These are phyloP conservation scores for Metschnikowia borealis DNA, from an alignment of 805 yeast species.

Conservation along the genomic window DNA sequence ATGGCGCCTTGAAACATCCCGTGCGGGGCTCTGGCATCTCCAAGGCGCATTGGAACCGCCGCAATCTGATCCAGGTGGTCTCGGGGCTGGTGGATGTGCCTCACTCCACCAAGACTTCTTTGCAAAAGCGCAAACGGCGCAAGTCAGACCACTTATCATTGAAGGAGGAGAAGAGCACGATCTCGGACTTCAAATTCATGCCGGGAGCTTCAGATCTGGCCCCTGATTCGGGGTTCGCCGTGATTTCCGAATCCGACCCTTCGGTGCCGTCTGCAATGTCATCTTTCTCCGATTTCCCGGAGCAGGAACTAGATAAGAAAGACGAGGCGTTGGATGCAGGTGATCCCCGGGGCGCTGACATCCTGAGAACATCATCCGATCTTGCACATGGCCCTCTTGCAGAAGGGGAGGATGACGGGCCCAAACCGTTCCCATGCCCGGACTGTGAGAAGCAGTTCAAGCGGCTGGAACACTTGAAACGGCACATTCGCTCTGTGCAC, in stretches of 20 bases:
- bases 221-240: constrained; percentile 2
- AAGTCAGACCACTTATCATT: constrained; percentile 5
- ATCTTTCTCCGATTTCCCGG: background rate
- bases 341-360: background rate
- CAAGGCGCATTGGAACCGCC: constrained; percentile 20
- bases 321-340: background rate
- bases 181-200: background rate
- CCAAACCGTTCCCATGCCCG: constrained; percentile 35
- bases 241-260: background rate
- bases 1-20: constrained; percentile 13
- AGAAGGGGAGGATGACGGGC: constrained; percentile 13
- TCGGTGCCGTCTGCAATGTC: background rate
- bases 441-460: constrained; percentile 42
- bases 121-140: constrained; percentile 14
- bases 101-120: constrained; percentile 2
- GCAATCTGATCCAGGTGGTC: constrained; percentile 14
- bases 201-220: constrained; percentile 1
- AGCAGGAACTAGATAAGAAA: background rate
- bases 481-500: constrained; percentile 42
- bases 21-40: constrained; percentile 26
- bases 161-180: constrained; percentile 5
- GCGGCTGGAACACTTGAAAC: constrained; percentile 40
- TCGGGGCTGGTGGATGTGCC: constrained; percentile 2
- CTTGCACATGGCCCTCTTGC: background rate
- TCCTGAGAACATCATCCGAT: background rate